Evolutionary conservation across 345 rosid species (phyloP).

Genomic region (Cardamine occulta): DNA sequence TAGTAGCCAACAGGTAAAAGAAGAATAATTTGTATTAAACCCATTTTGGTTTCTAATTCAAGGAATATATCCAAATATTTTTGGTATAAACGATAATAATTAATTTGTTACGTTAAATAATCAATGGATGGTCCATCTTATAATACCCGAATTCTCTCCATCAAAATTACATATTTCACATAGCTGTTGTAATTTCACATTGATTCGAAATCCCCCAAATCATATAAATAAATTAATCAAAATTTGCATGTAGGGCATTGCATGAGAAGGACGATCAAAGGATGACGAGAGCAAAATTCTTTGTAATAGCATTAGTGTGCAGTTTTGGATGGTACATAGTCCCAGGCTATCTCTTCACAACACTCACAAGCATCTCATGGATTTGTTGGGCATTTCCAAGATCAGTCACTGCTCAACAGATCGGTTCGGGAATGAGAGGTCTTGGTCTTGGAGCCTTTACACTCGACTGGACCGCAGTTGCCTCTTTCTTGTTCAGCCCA

Average conservation of each 20-base stretch:
- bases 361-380: conserved; percentile 87
- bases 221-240: background rate
- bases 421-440: conserved; percentile 87
- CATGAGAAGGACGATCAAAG: conserved; percentile 79
- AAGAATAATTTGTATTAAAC: background rate
- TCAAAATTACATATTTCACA: background rate
- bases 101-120: background rate
- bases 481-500: conserved; percentile 84
- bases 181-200: background rate
- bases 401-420: conserved; percentile 82
- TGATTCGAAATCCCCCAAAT: background rate
- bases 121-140: background rate
- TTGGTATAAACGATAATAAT: background rate
- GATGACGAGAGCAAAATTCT: conserved; percentile 83
- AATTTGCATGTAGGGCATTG: conserved; percentile 62
- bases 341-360: conserved; percentile 83
- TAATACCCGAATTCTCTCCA: background rate
- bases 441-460: conserved; percentile 84
- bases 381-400: conserved; percentile 80
- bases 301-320: conserved; percentile 70
- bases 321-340: conserved; percentile 73
- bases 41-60: background rate
- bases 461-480: conserved; percentile 81
- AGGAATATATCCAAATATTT: background rate
- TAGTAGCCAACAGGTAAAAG: background rate